Percentiles rank a stretch among this genome's conserved stretches.
These are phyloP conservation scores for Penicillium brevicompactum DNA, from an alignment of 2,329 filamentous ascomycete genomes.

Conservation along the genomic window DNA sequence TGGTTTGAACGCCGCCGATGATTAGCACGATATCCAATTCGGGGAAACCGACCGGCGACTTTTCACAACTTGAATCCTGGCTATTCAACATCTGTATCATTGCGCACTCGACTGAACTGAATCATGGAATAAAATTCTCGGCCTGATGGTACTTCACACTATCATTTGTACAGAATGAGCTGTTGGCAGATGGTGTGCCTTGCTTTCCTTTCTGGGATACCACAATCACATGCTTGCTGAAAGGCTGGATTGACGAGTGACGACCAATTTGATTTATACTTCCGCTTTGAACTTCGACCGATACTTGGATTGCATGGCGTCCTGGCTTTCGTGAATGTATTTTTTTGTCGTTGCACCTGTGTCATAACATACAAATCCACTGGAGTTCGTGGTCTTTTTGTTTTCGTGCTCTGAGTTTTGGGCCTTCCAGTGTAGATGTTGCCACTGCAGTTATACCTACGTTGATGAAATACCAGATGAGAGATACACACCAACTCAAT, in stretches of 20 bases:
- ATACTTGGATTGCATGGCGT: constrained; percentile 20
- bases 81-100: constrained; percentile 4
- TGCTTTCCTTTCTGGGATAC: neutral
- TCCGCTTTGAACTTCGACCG: constrained; percentile 11
- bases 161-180: constrained; percentile 4
- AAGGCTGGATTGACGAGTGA: constrained; percentile 22
- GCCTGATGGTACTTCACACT: neutral
- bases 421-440: neutral
- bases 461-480: no score
- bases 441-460: neutral
- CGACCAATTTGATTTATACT: constrained; percentile 18
- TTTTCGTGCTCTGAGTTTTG: neutral
- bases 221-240: neutral
- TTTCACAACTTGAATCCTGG: constrained; percentile 7
- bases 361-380: constrained; percentile 16
- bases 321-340: constrained; percentile 18
- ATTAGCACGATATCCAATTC: constrained; percentile 17
- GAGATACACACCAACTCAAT: no score
- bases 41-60: neutral
- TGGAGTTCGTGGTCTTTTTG: neutral
- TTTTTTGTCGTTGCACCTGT: constrained; percentile 19
- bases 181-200: neutral
- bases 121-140: neutral
- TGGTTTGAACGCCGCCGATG: constrained; percentile 91
- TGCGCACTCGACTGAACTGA: neutral